Base-by-base conservation (phyloP, 1,139 yeast species). In the Candida tetrigidarum region DNA sequence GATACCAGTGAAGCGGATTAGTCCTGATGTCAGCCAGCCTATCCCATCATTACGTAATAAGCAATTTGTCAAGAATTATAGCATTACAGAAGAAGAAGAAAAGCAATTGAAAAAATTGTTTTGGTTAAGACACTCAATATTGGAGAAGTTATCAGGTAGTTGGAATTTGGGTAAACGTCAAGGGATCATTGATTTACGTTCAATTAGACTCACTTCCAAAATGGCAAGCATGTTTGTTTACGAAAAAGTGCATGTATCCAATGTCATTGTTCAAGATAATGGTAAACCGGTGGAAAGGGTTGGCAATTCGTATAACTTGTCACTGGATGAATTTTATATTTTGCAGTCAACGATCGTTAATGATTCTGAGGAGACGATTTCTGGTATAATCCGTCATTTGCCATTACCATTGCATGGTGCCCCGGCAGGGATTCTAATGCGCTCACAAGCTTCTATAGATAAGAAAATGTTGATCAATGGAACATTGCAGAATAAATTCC, bases 1-100 rank as follows among this genome's bases (percentile, higher is more conserved):
- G 20, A 56, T 93, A 4, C 97, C 97, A 0, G 67, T 90, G 8
- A 77, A 75, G 49, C 76, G 90, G 58, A 64, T 83, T 15, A 69
- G 69, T 6, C 72, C 75, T n/a, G 74, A 76, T 37, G 59, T 80
- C 14, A 60, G 67, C 3, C 63, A 64, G 33, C 77, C 81, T 0
- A 84, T 92, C 25, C 98, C 98, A n/a, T 83, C 89, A 23, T 67
- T 91, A 36, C 64, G 86, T 34, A 80, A 83, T 38, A 82, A 83
- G 48, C 97, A 91, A 63, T 88, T 83, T 57, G 73, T 90, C 15
- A 78, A 83, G 28, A 86, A 85, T 55, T 77, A 81, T 42, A 77
- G 75, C 42, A 59, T 83, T 23, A 68, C 81, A 0, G 81, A 78
- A 3, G 77, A 65, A 54, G 84, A 77, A 46, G 87, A 78, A 47